phyloP scores from a whole-genome alignment of 176 grass and related monocot genomes.

The Guadua angustifolia region DNA sequence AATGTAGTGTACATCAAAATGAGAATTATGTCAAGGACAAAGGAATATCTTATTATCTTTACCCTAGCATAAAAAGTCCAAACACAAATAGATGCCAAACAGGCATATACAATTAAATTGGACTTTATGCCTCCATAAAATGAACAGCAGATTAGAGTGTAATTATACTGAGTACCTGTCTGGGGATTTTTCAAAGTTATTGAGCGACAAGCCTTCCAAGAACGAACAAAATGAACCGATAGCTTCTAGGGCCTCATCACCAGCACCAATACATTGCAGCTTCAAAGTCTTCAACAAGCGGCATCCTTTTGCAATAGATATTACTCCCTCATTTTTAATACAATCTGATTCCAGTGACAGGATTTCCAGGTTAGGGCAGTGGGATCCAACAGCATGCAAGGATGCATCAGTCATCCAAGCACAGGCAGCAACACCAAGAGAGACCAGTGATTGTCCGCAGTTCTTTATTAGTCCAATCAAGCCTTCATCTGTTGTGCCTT shows the following conservation, averaged over 20 bases:
- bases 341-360: slow-evolving; percentile 75
- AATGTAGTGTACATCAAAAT: slow-evolving; percentile 11
- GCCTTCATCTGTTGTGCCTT: slow-evolving; percentile 75
- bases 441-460: slow-evolving; percentile 60
- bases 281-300: slow-evolving; percentile 70
- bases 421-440: slow-evolving; percentile 63
- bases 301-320: slow-evolving; percentile 78
- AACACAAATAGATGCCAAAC: neutral
- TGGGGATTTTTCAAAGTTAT: slow-evolving; percentile 81
- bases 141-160: neutral
- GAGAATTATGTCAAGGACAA: slow-evolving; percentile 13
- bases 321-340: slow-evolving; percentile 62
- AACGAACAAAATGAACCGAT: slow-evolving; percentile 76
- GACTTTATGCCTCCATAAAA: neutral
- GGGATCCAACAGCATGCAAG: slow-evolving; percentile 72
- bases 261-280: slow-evolving; percentile 67
- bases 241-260: slow-evolving; percentile 74
- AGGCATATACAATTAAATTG: neutral
- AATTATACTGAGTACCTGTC: slow-evolving; percentile 59
- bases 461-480: slow-evolving; percentile 70
- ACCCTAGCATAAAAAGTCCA: neutral
- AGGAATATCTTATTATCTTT: neutral
- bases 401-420: slow-evolving; percentile 79
- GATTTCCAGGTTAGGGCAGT: slow-evolving; percentile 64
- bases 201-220: slow-evolving; percentile 74